Evolutionary conservation across 2,329 filamentous ascomycete genomes (phyloP), one percentile per base, ranked within the genome.

Genomic region (Aureobasidium vineae): DNA sequence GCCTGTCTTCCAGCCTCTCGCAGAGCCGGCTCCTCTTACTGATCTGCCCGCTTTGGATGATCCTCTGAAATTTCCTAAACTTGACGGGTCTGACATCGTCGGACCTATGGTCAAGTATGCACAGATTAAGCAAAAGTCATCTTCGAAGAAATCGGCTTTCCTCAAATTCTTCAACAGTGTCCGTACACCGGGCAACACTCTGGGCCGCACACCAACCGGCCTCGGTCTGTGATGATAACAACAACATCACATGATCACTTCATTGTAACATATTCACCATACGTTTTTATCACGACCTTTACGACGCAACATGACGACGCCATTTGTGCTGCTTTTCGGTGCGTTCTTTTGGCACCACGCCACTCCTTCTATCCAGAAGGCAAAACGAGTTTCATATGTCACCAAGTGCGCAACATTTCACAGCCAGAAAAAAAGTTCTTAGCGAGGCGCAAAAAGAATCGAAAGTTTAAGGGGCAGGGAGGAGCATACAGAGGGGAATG

Each of bases 71-170:
- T 97, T 97, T 73, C 92, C 92, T 28, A 87, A 89, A 71, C 85
- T 94, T 28, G 92, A 92, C 63, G 92, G 97, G 73, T 89, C 93
- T 72, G 93, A 96, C 76, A 96, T 97, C 75, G 92, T 97, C 52
- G 93, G 93, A 1, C 93, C 93, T 7, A 97, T 97, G 93, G 86
- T 87, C 71, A 84, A 79, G 70, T 76, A 76, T 64, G 73, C 73
- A 38, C 73, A 73, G 68, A 72, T 75, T 38, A 73, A 74, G 64
- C 72, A 69, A 16, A 69, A 70, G 56, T 70, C 71, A 8, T 69
- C 74, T 13, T 67, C 67, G n/a, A 73, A 73, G 66, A 72, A 70
- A 63, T 70, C 72, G 5, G 71, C 71, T 6, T 72, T 77, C 52
- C 68, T 76, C 57, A 72, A 71, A 45, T 71, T 77, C 66, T 76